phyloP scores from a whole-genome alignment of 768 basidiomycete genomes.

The Boletus vermiculosoides region DNA sequence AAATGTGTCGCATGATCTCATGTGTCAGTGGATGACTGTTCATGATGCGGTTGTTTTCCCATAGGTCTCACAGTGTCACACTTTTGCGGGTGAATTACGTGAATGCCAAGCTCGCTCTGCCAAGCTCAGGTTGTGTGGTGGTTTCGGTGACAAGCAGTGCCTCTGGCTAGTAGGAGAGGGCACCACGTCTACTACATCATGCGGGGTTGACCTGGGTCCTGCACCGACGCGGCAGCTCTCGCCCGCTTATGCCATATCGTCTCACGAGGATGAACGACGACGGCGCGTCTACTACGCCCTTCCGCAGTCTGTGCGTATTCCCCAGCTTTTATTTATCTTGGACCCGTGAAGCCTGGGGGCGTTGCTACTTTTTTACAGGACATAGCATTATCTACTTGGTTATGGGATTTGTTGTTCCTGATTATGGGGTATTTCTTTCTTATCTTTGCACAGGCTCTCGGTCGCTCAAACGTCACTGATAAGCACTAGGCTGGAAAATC shows the following conservation, averaged over 20 bases:
- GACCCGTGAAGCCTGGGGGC: no score
- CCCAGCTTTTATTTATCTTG: background rate
- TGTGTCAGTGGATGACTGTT: background rate
- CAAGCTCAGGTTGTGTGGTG: background rate
- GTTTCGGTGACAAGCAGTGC: background rate
- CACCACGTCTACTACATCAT: background rate
- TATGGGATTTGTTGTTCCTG: background rate
- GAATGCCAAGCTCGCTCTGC: background rate
- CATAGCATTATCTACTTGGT: background rate
- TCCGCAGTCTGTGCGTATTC: background rate
- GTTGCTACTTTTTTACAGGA: background rate
- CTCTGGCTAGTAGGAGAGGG: background rate
- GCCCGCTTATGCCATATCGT: no score
- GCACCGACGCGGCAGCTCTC: background rate
- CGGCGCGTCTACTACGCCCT: background rate
- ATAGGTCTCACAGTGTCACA: background rate
- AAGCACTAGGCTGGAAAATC: slow-evolving; percentile 8
- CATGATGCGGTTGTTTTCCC: background rate
- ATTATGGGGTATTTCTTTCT: slow-evolving; percentile 3
- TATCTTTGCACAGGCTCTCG: slow-evolving; percentile 12
- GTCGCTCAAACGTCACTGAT: slow-evolving; percentile 10
- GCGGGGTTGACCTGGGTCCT: background rate
- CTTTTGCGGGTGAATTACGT: background rate
- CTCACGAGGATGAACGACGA: background rate
- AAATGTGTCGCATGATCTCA: background rate